Percentiles rank a stretch among this genome's conserved stretches.
Conservation (phyloP, 1,284 basidiomycete genomes). For the Mycena sp. region DNA sequence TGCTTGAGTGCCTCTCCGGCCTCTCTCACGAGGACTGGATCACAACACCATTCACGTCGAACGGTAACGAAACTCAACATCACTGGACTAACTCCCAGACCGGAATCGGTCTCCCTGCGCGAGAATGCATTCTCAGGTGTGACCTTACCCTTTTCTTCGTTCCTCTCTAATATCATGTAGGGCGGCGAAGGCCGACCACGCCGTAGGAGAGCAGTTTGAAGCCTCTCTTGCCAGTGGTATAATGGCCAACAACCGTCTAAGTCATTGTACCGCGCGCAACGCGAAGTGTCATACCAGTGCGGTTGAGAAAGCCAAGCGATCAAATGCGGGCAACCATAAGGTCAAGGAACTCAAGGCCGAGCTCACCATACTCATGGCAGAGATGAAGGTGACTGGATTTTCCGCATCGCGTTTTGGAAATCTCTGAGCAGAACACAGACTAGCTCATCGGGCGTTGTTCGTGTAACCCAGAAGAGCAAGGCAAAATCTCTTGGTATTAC, state of each 20-base stretch:
- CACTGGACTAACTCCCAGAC: not conserved
- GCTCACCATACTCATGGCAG: conserved; percentile 1
- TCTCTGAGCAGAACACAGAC: not conserved
- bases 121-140: too few relatives aligned
- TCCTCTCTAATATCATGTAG: not conserved
- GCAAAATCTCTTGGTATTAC: conserved; percentile 1
- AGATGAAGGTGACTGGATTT: not conserved
- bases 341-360: not conserved
- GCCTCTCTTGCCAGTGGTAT: not conserved
- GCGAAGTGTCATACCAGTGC: conserved; percentile 11
- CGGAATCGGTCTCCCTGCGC: too few relatives aligned
- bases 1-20: not conserved
- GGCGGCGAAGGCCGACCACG: not conserved
- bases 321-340: not conserved
- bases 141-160: not conserved
- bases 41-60: not conserved
- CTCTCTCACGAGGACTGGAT: conserved; percentile 1
- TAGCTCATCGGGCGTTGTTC: conserved; percentile 2
- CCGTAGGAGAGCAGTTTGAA: conserved; percentile 1
- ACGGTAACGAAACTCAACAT: not conserved
- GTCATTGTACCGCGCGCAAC: conserved; percentile 1
- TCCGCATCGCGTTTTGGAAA: not conserved
- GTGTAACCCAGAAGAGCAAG: conserved; percentile 10
- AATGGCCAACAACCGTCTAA: not conserved
- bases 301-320: not conserved